Percentiles rank a stretch among this genome's conserved stretches.
Evolutionary conservation across 768 basidiomycete species (phyloP).

Genomic region (Cantharellus anzutake): DNA sequence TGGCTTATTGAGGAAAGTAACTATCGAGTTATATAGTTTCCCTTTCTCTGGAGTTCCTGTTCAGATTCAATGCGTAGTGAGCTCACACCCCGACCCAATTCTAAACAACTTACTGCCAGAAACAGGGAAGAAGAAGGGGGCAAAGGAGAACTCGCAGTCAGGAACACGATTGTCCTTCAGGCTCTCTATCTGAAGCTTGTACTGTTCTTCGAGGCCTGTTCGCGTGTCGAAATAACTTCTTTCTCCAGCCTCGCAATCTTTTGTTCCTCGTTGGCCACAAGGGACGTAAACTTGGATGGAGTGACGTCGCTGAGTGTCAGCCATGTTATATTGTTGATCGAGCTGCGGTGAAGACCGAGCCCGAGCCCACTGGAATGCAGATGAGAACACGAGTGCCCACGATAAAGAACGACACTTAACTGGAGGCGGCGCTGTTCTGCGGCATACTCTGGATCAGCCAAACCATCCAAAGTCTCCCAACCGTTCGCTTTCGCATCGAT

Average conservation of each 20-base stretch:
- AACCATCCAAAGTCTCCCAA: constrained; percentile 1
- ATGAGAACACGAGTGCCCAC: background rate
- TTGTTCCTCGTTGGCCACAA: background rate
- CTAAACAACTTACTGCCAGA: background rate
- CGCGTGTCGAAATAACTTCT: background rate
- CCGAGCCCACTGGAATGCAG: background rate
- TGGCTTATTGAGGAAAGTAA: constrained; percentile 23
- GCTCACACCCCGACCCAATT: background rate
- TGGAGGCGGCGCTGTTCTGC: background rate
- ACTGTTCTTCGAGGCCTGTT: background rate
- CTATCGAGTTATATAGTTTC: constrained; percentile 21
- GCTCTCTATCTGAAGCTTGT: background rate
- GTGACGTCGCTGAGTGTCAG: background rate
- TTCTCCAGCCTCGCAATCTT: background rate
- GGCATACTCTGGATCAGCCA: background rate
- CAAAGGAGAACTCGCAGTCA: background rate
- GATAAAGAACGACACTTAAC: background rate
- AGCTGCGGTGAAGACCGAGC: background rate
- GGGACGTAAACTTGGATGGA: background rate
- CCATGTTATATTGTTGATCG: background rate
- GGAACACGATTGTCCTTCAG: background rate
- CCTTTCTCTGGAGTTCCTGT: background rate
- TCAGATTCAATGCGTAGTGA: background rate
- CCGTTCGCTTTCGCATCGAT: background rate
- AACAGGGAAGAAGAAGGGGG: background rate